Evolutionary conservation across 1,284 basidiomycete species (phyloP).

Genomic region (Flammula alnicola): DNA sequence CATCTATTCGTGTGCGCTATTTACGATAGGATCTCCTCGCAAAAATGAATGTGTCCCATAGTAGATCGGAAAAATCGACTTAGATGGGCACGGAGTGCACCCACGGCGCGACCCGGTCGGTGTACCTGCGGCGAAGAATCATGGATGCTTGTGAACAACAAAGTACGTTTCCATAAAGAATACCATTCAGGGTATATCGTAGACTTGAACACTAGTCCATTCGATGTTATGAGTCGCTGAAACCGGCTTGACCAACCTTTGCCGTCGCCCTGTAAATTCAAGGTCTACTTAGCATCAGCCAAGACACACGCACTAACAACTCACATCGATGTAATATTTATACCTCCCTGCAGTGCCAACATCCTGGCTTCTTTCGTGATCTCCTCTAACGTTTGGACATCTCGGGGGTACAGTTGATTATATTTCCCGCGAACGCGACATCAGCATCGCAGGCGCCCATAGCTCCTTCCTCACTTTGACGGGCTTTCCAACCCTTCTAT

Average conservation of each 20-base stretch:
- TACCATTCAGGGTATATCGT: conserved; percentile 76
- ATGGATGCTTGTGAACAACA: neutral
- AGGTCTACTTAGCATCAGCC: neutral
- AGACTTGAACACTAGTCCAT: conserved; percentile 67
- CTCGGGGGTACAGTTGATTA: conserved; percentile 49
- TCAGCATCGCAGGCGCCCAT: conserved; percentile 60
- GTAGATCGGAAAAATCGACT: conserved; percentile 53
- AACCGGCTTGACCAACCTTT: conserved; percentile 76
- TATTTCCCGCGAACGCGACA: conserved; percentile 54
- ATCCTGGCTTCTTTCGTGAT: conserved; percentile 42
- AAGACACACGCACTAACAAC: conserved; percentile 26
- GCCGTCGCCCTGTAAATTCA: conserved; percentile 61
- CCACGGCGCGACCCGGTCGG: conserved; percentile 53
- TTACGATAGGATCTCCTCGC: conserved; percentile 47
- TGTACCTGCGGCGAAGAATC: conserved; percentile 30
- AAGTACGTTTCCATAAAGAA: conserved; percentile 12
- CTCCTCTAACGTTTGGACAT: conserved; percentile 40
- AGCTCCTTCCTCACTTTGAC: conserved; percentile 37
- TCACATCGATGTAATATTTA: conserved; percentile 67
- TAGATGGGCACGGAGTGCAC: conserved; percentile 68
- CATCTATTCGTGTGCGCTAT: conserved; percentile 54
- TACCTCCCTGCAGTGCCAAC: conserved; percentile 51
- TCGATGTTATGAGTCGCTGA: conserved; percentile 65
- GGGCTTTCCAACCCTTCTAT: conserved; percentile 46
- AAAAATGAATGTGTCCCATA: conserved; percentile 68